Percentiles rank a stretch among this genome's conserved stretches.
phyloP scores from a whole-genome alignment of 176 grass and related monocot species.

The Secale cereale region DNA sequence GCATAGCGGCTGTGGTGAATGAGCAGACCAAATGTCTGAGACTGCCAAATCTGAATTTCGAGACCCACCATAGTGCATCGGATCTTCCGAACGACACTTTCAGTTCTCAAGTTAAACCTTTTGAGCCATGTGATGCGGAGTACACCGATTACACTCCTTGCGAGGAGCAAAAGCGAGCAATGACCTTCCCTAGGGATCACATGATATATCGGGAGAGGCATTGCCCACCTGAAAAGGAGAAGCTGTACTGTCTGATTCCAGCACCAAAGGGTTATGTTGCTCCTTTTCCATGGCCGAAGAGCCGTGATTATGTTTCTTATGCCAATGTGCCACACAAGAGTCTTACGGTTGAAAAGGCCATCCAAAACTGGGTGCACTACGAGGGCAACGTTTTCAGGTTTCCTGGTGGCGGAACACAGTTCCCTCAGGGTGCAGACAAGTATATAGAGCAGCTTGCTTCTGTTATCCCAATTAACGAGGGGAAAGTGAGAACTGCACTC shows the following conservation, averaged over 20 bases:
- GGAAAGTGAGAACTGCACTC: constrained; percentile 73
- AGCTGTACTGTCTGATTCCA: constrained; percentile 69
- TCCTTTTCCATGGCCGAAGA: constrained; percentile 83
- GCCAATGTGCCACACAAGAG: constrained; percentile 81
- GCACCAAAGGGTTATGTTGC: constrained; percentile 68
- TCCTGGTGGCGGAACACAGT: constrained; percentile 85
- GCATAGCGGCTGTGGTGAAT: constrained; percentile 53
- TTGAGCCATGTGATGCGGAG: constrained; percentile 54
- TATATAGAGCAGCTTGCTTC: constrained; percentile 81
- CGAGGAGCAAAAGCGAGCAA: constrained; percentile 66
- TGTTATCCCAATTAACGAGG: constrained; percentile 57
- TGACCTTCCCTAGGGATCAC: constrained; percentile 68
- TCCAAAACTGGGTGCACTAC: constrained; percentile 87
- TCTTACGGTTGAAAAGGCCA: constrained; percentile 85
- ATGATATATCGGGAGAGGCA: constrained; percentile 84
- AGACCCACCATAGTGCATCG: constrained; percentile 62
- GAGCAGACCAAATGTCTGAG: constrained; percentile 59
- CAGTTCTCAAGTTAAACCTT: constrained; percentile 30
- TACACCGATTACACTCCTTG: constrained; percentile 94
- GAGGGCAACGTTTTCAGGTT: constrained; percentile 86
- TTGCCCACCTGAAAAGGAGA: constrained; percentile 65
- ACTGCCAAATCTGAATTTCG: constrained; percentile 58
- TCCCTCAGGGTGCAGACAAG: constrained; percentile 69
- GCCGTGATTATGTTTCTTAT: constrained; percentile 77
- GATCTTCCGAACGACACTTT: constrained; percentile 30